Evolutionary conservation across 805 yeast species (phyloP).

Genomic region (Wickerhamiella lipophila): DNA sequence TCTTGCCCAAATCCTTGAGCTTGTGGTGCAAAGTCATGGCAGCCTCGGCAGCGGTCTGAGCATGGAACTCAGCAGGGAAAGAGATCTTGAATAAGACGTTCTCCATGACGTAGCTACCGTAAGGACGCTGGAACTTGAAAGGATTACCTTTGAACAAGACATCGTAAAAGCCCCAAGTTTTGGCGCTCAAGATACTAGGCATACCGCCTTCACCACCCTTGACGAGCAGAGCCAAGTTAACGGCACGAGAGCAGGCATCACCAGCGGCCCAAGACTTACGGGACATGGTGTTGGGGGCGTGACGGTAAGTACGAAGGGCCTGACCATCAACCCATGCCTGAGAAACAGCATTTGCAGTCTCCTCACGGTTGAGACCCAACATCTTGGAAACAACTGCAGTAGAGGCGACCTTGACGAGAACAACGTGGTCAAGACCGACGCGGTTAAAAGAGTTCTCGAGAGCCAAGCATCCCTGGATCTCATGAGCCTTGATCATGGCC

Average conservation of each 20-base stretch:
- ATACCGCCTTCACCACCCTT: conserved; percentile 43
- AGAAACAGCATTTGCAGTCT: conserved; percentile 43
- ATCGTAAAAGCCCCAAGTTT: conserved; percentile 53
- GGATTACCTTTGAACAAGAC: conserved; percentile 43
- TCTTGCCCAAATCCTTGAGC: conserved; percentile 32
- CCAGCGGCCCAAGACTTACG: conserved; percentile 61
- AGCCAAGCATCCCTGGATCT: conserved; percentile 48
- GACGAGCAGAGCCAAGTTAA: conserved; percentile 41
- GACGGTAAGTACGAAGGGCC: conserved; percentile 46
- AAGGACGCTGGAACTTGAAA: conserved; percentile 42
- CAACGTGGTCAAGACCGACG: conserved; percentile 49
- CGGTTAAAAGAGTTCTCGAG: conserved; percentile 47
- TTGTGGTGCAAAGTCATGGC: conserved; percentile 35
- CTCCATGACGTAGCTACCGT: conserved; percentile 50
- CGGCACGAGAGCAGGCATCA: conserved; percentile 48
- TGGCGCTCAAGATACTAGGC: conserved; percentile 46
- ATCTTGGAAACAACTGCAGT: conserved; percentile 46
- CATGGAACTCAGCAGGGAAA: conserved; percentile 54
- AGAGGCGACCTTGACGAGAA: conserved; percentile 47
- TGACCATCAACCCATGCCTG: conserved; percentile 54
- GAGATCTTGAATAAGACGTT: conserved; percentile 49
- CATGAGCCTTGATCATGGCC: conserved; percentile 52
- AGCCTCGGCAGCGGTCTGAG: conserved; percentile 53
- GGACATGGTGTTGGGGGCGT: conserved; percentile 51
- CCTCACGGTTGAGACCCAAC: conserved; percentile 39